A percentile compares a stretch with the other conserved stretches of the same genome.
Conservation (phyloP, 2,329 filamentous ascomycete genomes). For the Apiospora hydei region DNA sequence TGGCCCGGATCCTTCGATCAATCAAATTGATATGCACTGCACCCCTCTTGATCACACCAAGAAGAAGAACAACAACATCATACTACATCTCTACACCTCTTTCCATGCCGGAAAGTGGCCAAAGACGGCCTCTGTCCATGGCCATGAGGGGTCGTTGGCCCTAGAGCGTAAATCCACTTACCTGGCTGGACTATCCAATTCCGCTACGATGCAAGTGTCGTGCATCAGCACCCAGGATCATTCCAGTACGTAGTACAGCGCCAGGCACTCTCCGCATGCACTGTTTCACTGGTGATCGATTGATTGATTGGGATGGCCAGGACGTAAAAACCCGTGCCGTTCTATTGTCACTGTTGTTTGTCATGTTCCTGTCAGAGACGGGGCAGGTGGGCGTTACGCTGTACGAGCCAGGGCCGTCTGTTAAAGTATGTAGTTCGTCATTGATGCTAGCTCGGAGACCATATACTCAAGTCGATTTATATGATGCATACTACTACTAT, state of each 20-base stretch:
- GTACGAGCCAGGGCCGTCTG: neutral
- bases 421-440: neutral
- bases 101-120: neutral
- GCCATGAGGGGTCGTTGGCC: neutral
- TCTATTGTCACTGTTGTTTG: neutral
- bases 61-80: conserved; percentile 11
- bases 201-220: conserved; percentile 20
- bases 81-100: neutral
- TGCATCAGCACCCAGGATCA: conserved; percentile 18
- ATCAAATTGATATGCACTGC: conserved; percentile 17
- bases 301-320: neutral
- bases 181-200: conserved; percentile 18
- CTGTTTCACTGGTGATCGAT: conserved; percentile 14
- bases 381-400: neutral
- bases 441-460: conserved; percentile 1
- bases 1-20: neutral
- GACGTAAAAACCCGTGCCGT: too few species aligned
- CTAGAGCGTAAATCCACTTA: conserved; percentile 11
- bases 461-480: neutral
- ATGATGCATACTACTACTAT: neutral
- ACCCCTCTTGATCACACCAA: neutral
- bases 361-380: neutral
- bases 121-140: neutral
- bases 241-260: conserved; percentile 6
- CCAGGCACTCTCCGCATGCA: conserved; percentile 18